These are phyloP conservation scores for Anisodus tanguticus DNA, from an alignment of 257 asterid species.

Conservation along the genomic window DNA sequence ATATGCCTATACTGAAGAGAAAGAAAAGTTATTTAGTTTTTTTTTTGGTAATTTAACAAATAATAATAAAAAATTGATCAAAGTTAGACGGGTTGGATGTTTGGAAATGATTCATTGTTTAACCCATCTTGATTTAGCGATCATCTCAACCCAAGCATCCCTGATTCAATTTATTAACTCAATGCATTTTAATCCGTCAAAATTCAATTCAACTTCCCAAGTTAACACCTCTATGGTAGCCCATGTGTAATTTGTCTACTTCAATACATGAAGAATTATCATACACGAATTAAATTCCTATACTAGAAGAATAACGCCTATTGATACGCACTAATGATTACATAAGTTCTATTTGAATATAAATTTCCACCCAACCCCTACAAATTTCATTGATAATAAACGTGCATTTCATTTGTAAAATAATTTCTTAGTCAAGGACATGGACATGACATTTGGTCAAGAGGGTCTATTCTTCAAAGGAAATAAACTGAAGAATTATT, in stretches of 20 bases:
- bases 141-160: not conserved
- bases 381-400: not conserved
- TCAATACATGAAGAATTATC: not conserved
- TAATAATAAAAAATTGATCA: not conserved
- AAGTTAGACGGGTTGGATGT: not conserved
- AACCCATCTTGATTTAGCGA: not conserved
- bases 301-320: not conserved
- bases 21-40: not conserved
- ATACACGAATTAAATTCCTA: not conserved
- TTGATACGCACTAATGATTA: not conserved
- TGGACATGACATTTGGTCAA: conserved; percentile 19
- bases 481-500: not conserved
- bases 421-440: not conserved
- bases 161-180: not conserved
- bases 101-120: not conserved
- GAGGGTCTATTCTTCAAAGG: conserved; percentile 11
- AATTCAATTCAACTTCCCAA: not conserved
- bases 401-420: conserved; percentile 8
- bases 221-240: not conserved
- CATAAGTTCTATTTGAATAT: not conserved
- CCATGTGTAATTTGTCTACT: not conserved
- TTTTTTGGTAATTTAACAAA: not conserved
- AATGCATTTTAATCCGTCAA: not conserved
- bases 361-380: not conserved
- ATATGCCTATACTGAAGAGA: not conserved